A percentile compares a stretch with the other conserved stretches of the same genome.
Conservation (phyloP, 257 asterid species). For the Perilla frutescens region DNA sequence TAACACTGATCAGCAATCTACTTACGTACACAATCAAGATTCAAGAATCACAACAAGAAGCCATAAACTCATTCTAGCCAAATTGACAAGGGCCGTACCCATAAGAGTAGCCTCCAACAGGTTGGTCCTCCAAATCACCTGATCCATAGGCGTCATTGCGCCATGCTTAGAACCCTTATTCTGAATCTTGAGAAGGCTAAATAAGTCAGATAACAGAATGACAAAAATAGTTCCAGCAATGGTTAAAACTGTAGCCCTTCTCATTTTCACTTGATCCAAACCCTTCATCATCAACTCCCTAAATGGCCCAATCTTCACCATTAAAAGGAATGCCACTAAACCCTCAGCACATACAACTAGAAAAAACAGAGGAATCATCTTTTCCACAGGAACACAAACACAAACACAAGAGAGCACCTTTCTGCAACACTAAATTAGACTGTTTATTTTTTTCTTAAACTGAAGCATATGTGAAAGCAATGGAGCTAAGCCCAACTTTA, state of each 20-base stretch:
- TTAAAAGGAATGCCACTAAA: slow-evolving; percentile 72
- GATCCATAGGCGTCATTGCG: slow-evolving; percentile 99
- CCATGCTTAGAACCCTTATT: slow-evolving; percentile 96
- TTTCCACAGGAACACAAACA: background rate
- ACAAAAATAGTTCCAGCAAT: slow-evolving; percentile 88
- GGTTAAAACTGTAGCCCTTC: slow-evolving; percentile 84
- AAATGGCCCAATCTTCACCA: slow-evolving; percentile 94
- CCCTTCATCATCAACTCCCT: slow-evolving; percentile 85
- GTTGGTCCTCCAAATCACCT: slow-evolving; percentile 98
- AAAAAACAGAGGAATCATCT: slow-evolving; percentile 87
- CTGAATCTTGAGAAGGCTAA: slow-evolving; percentile 89
- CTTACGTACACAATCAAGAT: background rate
- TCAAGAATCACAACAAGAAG: background rate
- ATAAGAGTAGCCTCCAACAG: slow-evolving; percentile 94
- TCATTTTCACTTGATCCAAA: slow-evolving; percentile 87
- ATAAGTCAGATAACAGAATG: slow-evolving; percentile 70
- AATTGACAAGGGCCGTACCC: slow-evolving; percentile 53
- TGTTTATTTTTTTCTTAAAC: background rate
- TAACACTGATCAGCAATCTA: background rate
- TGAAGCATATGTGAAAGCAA: background rate
- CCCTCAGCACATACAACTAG: slow-evolving; percentile 80
- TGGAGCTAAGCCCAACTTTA: background rate
- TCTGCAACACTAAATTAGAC: slow-evolving; percentile 17
- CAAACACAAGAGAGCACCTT: slow-evolving; percentile 12
- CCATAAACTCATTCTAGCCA: background rate